Evolutionary conservation across 371 early-diverging fungal species (phyloP).

Genomic region (Parasitella parasitica): DNA sequence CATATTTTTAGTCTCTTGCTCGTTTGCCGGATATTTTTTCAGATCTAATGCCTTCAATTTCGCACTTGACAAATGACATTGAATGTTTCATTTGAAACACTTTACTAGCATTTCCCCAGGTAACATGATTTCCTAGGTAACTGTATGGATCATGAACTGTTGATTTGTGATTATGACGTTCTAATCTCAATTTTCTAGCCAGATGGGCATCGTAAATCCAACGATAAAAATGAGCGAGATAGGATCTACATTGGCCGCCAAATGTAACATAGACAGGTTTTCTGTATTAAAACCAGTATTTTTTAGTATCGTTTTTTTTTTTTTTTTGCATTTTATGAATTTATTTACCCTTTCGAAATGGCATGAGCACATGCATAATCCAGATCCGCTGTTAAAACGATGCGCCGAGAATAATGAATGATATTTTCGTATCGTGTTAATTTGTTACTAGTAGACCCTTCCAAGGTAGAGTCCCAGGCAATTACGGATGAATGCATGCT

Average conservation of each 20-base stretch:
- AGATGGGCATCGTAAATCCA: constrained; percentile 37
- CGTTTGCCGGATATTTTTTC: constrained; percentile 40
- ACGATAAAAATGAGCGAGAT: constrained; percentile 40
- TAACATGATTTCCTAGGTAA: constrained; percentile 37
- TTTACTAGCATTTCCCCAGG: constrained; percentile 32
- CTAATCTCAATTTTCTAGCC: constrained; percentile 39
- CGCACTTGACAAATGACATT: constrained; percentile 26
- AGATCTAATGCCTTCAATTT: constrained; percentile 22
- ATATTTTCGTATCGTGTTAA: constrained; percentile 32
- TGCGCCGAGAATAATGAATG: constrained; percentile 25
- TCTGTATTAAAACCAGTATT: constrained; percentile 5
- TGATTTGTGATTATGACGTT: constrained; percentile 13
- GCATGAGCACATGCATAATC: constrained; percentile 47
- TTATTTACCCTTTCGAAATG: constrained; percentile 26
- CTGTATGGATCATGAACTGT: constrained; percentile 31
- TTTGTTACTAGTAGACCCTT: constrained; percentile 11
- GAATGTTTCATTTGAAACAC: constrained; percentile 29
- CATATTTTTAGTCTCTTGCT: constrained; percentile 12
- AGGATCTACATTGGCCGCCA: constrained; percentile 36
- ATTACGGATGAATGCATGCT: constrained; percentile 2
- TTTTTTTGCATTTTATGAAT: not conserved
- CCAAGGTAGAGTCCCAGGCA: constrained; percentile 38
- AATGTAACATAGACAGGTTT: constrained; percentile 49
- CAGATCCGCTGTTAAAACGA: constrained; percentile 43
- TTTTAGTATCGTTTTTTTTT: not conserved